Evolutionary conservation across 1,284 basidiomycete species (phyloP), one percentile per base, ranked within the genome.

Genomic region (Boletellus deceptivus): DNA sequence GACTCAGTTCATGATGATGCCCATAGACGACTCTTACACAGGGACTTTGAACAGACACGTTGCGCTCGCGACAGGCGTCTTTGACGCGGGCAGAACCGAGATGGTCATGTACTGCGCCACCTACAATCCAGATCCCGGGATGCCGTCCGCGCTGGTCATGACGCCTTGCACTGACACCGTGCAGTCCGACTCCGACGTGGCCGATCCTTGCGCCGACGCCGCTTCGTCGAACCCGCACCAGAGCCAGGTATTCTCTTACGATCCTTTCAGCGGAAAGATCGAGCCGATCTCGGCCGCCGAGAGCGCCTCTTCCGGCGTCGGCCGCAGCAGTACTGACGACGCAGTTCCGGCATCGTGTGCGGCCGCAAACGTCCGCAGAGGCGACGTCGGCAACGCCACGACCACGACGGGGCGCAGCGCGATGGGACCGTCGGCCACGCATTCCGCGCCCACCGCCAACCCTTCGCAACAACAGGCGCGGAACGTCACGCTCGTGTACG

Each of bases 181-280:
- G 16, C 54, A 39, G 6, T 34, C 50, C 3, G n/a, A 7, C 0
- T 25, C 48, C 7, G 43, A 46, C 6, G 18, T n/a, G 22, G 10
- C 11, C 3, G 58, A 48, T 17, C 40, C 59, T 5, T 64, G 59
- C 22, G 25, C 39, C 14, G 46, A 50, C 3, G 43, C 37, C 18
- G 46, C 51, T 7, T 52, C 61, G 8, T 52, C 59, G 6, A 61
- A 59, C 22, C 46, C 56, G 3, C 74, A 78, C 54, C 70, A 66
- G 59, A 83, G 80, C 57, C 86, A 89, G 63, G 58, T 72, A 5
- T 89, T 88, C 65, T 64, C 74, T 18, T 88, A 78, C 59, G 71
- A 83, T 54, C 62, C 71, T 6, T 50, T 49, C 2, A 77, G 72
- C 10, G 77, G 79, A 9, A 68, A 69, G 25, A 63, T 89, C 52